Percentiles rank a stretch among this genome's conserved stretches.
Evolutionary conservation across 148 eudicot species (phyloP).

Genomic region (Camellia lanceoleosa): DNA sequence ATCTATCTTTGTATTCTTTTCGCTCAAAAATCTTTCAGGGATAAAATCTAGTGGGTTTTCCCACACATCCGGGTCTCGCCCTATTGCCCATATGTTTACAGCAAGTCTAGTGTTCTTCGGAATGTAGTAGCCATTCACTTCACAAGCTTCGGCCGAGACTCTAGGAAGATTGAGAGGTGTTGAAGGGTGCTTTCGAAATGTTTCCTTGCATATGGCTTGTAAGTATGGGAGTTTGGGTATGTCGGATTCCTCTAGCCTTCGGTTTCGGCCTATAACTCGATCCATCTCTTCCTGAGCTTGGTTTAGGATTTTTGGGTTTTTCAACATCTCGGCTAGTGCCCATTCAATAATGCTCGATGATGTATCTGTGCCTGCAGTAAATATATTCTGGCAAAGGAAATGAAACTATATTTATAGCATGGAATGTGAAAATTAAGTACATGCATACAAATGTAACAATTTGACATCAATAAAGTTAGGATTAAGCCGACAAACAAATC

Average conservation of each 20-base stretch:
- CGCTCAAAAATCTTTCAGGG: conserved; percentile 37
- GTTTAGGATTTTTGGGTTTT: conserved; percentile 24
- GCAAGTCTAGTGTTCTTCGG: conserved; percentile 31
- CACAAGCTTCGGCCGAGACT: conserved; percentile 15
- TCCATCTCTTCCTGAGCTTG: conserved; percentile 28
- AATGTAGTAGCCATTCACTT: conserved; percentile 32
- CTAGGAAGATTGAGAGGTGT: conserved; percentile 33
- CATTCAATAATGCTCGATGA: conserved; percentile 11
- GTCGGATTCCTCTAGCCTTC: conserved; percentile 36
- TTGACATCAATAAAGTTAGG: too few species aligned
- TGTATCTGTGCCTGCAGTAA: conserved; percentile 42
- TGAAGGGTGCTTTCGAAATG: conserved; percentile 42
- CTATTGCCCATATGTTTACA: conserved; percentile 41
- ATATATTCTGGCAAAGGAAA: conserved; percentile 20
- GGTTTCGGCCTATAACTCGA: conserved; percentile 18
- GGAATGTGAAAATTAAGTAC: too few species aligned
- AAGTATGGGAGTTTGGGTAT: conserved; percentile 32
- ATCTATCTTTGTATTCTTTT: conserved; percentile 11
- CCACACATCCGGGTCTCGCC: conserved; percentile 21
- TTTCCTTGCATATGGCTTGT: conserved; percentile 37
- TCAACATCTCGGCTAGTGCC: conserved; percentile 30
- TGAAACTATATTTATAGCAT: too few species aligned
- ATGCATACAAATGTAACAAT: too few species aligned
- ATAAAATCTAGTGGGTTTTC: conserved; percentile 16
- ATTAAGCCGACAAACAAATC: too few species aligned